A percentile compares a stretch with the other conserved stretches of the same genome.
phyloP scores from a whole-genome alignment of 2,329 filamentous ascomycete genomes.

The Geosmithia putterillii region DNA sequence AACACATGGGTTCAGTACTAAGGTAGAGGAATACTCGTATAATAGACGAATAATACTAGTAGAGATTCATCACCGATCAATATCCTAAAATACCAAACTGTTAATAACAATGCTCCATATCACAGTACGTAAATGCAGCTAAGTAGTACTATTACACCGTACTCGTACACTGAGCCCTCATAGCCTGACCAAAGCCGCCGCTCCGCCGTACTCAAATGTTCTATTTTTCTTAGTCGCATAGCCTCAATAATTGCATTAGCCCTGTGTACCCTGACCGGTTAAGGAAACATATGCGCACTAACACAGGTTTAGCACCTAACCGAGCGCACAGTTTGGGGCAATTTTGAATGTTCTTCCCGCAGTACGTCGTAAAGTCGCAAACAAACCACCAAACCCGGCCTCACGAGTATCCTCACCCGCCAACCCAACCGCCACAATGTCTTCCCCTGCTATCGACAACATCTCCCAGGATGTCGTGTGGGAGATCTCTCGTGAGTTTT shows the following conservation, averaged over 20 bases:
- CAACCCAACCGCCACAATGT: conserved; percentile 32
- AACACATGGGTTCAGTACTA: no score
- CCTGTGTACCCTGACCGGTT: conserved; percentile 5
- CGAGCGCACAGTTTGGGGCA: conserved; percentile 27
- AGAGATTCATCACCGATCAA: no score
- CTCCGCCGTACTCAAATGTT: no score
- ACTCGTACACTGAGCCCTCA: no score
- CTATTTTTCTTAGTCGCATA: neutral
- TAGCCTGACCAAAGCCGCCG: no score
- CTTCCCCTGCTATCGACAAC: conserved; percentile 48
- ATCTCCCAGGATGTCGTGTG: conserved; percentile 87
- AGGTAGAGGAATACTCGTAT: no score
- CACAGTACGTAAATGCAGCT: no score
- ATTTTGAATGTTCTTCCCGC: conserved; percentile 1
- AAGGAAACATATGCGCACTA: conserved; percentile 9
- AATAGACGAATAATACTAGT: no score
- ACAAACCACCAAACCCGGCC: conserved; percentile 2
- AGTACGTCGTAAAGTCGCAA: conserved; percentile 9
- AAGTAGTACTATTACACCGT: no score
- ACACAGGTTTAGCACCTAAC: conserved; percentile 17
- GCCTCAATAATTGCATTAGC: neutral
- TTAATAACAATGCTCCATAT: no score
- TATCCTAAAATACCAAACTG: no score
- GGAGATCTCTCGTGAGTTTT: conserved; percentile 87
- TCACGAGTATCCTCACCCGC: conserved; percentile 1